Conservation (phyloP, 345 rosid species). For the Fremontodendron californicum region DNA sequence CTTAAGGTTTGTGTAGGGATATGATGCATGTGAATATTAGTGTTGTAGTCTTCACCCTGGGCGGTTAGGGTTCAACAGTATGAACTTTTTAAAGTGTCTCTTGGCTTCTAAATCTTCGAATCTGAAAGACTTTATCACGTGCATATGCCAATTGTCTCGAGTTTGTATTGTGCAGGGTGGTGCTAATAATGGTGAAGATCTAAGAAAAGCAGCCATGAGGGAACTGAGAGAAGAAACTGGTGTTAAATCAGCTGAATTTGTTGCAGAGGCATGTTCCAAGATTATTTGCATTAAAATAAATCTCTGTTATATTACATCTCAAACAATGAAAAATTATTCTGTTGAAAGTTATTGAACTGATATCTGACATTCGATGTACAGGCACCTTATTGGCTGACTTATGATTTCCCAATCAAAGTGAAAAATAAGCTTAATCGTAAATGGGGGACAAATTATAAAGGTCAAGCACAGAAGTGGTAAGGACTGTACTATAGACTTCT, state of each 20-base stretch:
- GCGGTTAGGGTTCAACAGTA: neutral
- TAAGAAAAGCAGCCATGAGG: constrained; percentile 61
- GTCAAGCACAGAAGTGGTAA: constrained; percentile 86
- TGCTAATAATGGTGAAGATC: constrained; percentile 66
- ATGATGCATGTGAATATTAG: neutral
- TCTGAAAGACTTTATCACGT: neutral
- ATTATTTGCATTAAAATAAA: neutral
- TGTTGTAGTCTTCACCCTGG: neutral
- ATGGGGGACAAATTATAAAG: constrained; percentile 70
- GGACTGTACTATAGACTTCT: neutral
- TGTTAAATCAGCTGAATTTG: constrained; percentile 64
- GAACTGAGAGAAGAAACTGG: constrained; percentile 84
- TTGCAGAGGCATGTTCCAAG: constrained; percentile 55
- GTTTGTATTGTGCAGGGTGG: constrained; percentile 47
- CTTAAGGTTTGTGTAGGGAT: neutral
- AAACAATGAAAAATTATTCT: neutral
- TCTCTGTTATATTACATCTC: neutral
- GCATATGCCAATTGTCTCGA: neutral
- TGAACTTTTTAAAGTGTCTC: neutral
- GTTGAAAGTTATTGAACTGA: constrained; percentile 10
- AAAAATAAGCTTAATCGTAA: constrained; percentile 44
- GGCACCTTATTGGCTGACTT: constrained; percentile 77
- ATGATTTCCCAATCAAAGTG: constrained; percentile 56
- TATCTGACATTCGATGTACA: constrained; percentile 19
- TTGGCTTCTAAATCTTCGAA: neutral